Evolutionary conservation across 345 rosid species (phyloP).

Genomic region (Ceriops zippeliana): DNA sequence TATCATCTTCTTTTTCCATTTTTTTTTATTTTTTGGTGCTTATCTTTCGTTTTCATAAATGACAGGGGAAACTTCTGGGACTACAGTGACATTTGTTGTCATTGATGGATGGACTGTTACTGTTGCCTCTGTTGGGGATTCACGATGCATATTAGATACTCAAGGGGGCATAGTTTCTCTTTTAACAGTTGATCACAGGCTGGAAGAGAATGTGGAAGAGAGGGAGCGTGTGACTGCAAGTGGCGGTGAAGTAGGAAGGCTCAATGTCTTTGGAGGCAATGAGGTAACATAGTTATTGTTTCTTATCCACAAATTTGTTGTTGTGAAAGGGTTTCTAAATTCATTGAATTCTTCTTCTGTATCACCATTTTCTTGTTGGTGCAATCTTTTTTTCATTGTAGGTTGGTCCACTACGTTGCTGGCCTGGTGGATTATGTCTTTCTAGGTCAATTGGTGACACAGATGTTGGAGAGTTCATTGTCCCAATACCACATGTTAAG

Average conservation of each 20-base stretch:
- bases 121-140: slow-evolving; percentile 99
- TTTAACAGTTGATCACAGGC: slow-evolving; percentile 94
- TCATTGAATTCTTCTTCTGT: not conserved
- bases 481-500: slow-evolving; percentile 96
- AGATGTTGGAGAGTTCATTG: slow-evolving; percentile 97
- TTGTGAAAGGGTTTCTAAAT: not conserved
- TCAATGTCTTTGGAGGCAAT: slow-evolving; percentile 91
- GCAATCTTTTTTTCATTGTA: slow-evolving; percentile 23
- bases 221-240: slow-evolving; percentile 99
- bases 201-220: slow-evolving; percentile 97
- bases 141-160: slow-evolving; percentile 96
- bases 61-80: slow-evolving; percentile 97
- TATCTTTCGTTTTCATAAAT: slow-evolving; percentile 27
- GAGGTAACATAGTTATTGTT: slow-evolving; percentile 48
- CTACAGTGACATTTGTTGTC: slow-evolving; percentile 93
- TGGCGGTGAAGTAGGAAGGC: slow-evolving; percentile 99
- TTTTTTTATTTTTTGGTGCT: slow-evolving; percentile 11
- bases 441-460: slow-evolving; percentile 99
- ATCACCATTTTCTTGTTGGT: slow-evolving; percentile 1
- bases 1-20: not conserved
- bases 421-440: slow-evolving; percentile 99
- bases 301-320: slow-evolving; percentile 7
- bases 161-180: slow-evolving; percentile 95
- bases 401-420: slow-evolving; percentile 99
- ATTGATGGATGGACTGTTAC: slow-evolving; percentile 99